Evolutionary conservation across 306 rosid species (phyloP), one percentile per base, ranked within the genome.

Genomic region (Fragaria iinumae): DNA sequence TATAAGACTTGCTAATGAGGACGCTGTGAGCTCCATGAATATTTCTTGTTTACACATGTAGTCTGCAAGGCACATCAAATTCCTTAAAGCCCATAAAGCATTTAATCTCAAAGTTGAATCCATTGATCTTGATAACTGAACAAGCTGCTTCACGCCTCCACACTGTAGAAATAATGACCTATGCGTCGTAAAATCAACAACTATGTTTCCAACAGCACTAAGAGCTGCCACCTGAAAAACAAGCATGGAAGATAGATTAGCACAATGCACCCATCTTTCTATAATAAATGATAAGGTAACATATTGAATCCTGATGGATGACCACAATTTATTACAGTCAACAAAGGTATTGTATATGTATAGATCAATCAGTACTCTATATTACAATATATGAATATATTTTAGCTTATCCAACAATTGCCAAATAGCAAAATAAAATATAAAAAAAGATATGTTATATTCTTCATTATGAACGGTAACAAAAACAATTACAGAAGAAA

Each of bases 11-110:
- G 90, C 93, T 74, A 95, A 67, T 47, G 86, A 89, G 56, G 96
- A 83, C 4, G 86, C 92, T 44, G 96, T 88, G 80, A 95, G 86
- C 84, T 90, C 97, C 84, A 62, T 43, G 64, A 92, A 83, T 74
- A 92, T 79, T 73, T 75, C 82, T 86, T 89, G 87, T 71, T 92
- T 95, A 81, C 84, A 84, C n/a, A 34, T 77, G 67, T 77, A 82
- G 83, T 95, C 95, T 2, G 93, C 87, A n/a, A 88, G 97, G 84
- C 93, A 95, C 87, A 86, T 64, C 85, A 89, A 82, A 87, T 92
- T 95, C 90, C 92, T 89, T 81, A 95, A 86, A 79, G 93, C 97
- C 96, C 97, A 73, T 70, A 95, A 82, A 71, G 99, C 92, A 80
- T 89, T 92, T 69, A 87, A 71, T 77, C 97, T 89, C 76, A 89